Evolutionary conservation across 2,329 filamentous ascomycete genomes (phyloP).

Genomic region (Graphilbum fragrans): DNA sequence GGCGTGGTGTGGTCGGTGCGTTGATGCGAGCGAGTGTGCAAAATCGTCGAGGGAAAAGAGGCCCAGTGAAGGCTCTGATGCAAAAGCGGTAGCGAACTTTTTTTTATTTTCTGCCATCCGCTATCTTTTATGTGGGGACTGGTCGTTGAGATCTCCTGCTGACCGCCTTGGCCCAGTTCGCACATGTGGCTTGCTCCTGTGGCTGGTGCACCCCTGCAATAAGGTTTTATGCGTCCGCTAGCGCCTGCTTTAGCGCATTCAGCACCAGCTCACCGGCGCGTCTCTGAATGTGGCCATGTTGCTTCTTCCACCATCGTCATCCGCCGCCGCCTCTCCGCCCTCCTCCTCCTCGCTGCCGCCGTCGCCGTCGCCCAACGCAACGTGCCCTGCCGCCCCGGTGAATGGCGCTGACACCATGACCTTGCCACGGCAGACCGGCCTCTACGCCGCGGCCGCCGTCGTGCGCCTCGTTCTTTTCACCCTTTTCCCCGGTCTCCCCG

Average conservation of each 20-base stretch:
- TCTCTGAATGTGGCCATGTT: too few species aligned
- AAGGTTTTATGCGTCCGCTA: too few species aligned
- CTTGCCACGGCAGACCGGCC: conserved; percentile 38
- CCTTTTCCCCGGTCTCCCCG: conserved; percentile 70
- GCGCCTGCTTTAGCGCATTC: too few species aligned
- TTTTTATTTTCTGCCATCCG: conserved; percentile 8
- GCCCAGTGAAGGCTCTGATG: neutral
- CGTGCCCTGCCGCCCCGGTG: conserved; percentile 6
- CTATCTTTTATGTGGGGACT: too few species aligned
- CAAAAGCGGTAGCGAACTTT: conserved; percentile 10
- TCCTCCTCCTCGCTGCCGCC: neutral
- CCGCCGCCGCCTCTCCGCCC: conserved; percentile 5
- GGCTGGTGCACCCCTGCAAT: too few species aligned
- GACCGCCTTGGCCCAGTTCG: too few species aligned
- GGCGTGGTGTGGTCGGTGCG: neutral
- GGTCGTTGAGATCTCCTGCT: too few species aligned
- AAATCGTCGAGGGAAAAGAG: neutral
- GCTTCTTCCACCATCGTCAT: neutral
- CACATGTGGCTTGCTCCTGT: too few species aligned
- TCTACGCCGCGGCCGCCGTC: conserved; percentile 66
- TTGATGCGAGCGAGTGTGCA: neutral
- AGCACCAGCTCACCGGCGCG: too few species aligned
- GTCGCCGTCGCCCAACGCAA: neutral
- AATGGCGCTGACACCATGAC: conserved; percentile 10
- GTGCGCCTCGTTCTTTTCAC: conserved; percentile 71